Evolutionary conservation across 805 yeast species (phyloP), one percentile per base, ranked within the genome.

Genomic region (Blastobotrys peoriensis): DNA sequence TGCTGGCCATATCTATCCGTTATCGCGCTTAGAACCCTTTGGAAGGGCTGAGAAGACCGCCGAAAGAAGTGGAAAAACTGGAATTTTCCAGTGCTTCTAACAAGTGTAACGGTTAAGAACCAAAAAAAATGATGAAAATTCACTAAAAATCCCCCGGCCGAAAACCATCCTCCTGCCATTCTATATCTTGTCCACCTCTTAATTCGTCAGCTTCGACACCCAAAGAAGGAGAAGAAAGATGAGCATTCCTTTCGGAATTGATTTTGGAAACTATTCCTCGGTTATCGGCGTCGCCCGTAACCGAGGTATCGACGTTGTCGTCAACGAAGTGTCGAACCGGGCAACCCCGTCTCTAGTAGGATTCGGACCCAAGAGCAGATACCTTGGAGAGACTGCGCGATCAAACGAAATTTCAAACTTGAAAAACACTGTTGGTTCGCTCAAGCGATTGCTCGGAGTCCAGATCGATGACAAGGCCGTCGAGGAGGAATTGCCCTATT

Each of bases 281-380:
- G 97, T 91, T 57, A 78, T 91, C 65, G 98, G 71, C 45, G 71
- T 95, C 65, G 98, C 98, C 52, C 84, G 91, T 68, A 93, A 91
- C 80, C 83, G 98, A 75, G 98, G 98, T 64, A 93, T 93, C 64
- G 99, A 93, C 69, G 83, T 93, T 61, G 86, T 93, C 61, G 98
- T 93, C 71, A 93, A 93, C 67, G 99, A 93, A 71, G 98, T 93
- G 40, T 89, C 98, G 46, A 93, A 93, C 83, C 84, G 99, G 70
- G 69, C 94, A 56, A 93, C 99, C 27, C 98, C 99, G 19, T 67
- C 85, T 25, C 67, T 86, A 55, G 93, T 93, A 57, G 98, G 96
- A 27, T 93, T 93, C 59, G 97, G 97, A 57, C 65, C 63, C 54
- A 86, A 85, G 71, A 82, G 78, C 77, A 82, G 99, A 73, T 81